These are phyloP conservation scores for Epithemia pelagica DNA, from an alignment of 108 stramenopile species.

Conservation along the genomic window DNA sequence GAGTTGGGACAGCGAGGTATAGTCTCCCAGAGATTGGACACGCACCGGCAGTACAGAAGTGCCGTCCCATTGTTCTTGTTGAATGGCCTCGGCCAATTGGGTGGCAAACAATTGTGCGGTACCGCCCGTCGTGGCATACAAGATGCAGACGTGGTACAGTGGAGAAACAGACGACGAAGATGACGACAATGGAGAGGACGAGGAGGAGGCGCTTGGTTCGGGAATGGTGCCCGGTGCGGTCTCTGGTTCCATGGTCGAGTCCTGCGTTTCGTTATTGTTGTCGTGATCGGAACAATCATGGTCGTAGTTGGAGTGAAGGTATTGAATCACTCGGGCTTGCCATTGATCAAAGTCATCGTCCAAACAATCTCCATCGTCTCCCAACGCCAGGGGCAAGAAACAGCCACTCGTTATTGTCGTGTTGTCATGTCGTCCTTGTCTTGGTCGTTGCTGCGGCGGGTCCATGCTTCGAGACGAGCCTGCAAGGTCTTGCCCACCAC, in stretches of 20 bases:
- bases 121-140: constrained; percentile 85
- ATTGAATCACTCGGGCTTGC: too few species aligned
- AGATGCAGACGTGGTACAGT: constrained; percentile 43
- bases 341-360: constrained; percentile 92
- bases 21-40: constrained; percentile 44
- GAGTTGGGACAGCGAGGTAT: constrained; percentile 37
- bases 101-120: constrained; percentile 89
- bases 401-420: too few species aligned
- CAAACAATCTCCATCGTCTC: constrained; percentile 86
- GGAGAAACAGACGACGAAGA: too few species aligned
- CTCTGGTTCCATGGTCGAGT: too few species aligned
- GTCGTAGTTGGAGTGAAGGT: too few species aligned
- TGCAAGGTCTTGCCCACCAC: constrained; percentile 68
- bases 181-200: neutral
- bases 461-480: constrained; percentile 44
- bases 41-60: constrained; percentile 10
- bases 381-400: constrained; percentile 70
- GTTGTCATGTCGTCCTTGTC: constrained; percentile 65
- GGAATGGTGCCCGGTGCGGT: too few species aligned
- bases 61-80: neutral
- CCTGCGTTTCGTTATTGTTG: too few species aligned
- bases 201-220: too few species aligned
- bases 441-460: too few species aligned
- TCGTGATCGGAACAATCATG: too few species aligned
- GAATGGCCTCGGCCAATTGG: constrained; percentile 55